phyloP scores from a whole-genome alignment of 352 stramenopile species.

The Phytophthora capsici region DNA sequence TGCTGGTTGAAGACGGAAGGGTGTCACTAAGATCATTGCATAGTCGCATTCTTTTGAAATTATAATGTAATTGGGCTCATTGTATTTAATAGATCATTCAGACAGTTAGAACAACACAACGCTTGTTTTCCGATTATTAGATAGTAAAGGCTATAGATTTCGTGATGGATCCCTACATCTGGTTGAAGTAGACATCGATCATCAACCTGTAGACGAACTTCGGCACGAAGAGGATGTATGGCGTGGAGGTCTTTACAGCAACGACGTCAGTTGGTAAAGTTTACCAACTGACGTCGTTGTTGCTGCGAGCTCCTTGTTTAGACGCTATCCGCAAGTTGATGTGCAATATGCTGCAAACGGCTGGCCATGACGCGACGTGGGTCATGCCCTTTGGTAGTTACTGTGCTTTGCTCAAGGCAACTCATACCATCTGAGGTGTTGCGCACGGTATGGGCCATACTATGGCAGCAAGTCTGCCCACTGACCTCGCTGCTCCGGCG shows the following conservation, averaged over 20 bases:
- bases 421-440: too few species aligned
- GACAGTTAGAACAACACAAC: too few species aligned
- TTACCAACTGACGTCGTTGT: neutral
- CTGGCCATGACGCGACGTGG: conserved; percentile 24
- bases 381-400: conserved; percentile 27
- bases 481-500: neutral
- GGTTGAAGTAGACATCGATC: conserved; percentile 10
- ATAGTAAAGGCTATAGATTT: too few species aligned
- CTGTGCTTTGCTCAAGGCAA: neutral
- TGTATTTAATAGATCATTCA: neutral
- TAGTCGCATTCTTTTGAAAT: too few species aligned
- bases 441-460: too few species aligned
- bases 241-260: neutral
- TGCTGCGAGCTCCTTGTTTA: neutral
- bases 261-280: too few species aligned
- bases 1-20: conserved; percentile 17
- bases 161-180: neutral
- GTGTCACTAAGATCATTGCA: too few species aligned
- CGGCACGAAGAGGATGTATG: neutral
- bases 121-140: too few species aligned
- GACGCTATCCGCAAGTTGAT: conserved; percentile 16
- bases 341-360: conserved; percentile 21
- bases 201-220: neutral
- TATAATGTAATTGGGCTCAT: neutral
- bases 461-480: neutral